Evolutionary conservation across 805 yeast species (phyloP), one percentile per base, ranked within the genome.

Genomic region (Barnettozyma wickerhamii): DNA sequence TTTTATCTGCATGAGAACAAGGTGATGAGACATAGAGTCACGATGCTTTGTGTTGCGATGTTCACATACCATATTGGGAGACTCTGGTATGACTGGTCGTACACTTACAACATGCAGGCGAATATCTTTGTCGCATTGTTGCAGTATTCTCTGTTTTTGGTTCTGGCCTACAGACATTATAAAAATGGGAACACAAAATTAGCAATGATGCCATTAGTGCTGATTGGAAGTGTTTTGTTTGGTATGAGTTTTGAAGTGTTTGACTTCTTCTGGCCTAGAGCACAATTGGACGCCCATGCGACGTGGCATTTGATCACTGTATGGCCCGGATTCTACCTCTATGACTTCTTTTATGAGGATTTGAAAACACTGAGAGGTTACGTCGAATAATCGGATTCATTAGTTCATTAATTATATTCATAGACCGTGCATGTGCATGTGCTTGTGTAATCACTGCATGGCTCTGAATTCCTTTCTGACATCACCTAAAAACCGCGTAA

Each of bases 281-380:
- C 73, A 50, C 70, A 85, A 30, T 52, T 93, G 0, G 99, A 93
- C 63, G 95, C 96, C 0, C 99, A 93, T 62, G 79, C 96, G 0
- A 55, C 91, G 30, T 93, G 99, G 99, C 99, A 93, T 59, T 71
- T 84, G 20, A 76, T 86, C 17, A 93, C 99, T 0, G 79, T 90
- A 2, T 60, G 87, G 55, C 98, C 98, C 0, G 78, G 91, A 0
- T 64, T 76, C 43, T 73, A 75, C 46, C 77, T 95, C 77, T 90
- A 84, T 59, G 75, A 74, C 31, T 84, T 75, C 51, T 68, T 76
- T 62, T 57, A 69, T 5, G 55, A 58, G 24, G 82, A 76, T 42
- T 74, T 64, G 32, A 65, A 61, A 42, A 73, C 74, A 41, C 64
- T 68, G 37, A 35, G 24, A 15, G 43, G 44, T 21, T 43, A 50